Evolutionary conservation across 2,329 filamentous ascomycete species (phyloP).

Genomic region (Daldinia eschscholtzii): DNA sequence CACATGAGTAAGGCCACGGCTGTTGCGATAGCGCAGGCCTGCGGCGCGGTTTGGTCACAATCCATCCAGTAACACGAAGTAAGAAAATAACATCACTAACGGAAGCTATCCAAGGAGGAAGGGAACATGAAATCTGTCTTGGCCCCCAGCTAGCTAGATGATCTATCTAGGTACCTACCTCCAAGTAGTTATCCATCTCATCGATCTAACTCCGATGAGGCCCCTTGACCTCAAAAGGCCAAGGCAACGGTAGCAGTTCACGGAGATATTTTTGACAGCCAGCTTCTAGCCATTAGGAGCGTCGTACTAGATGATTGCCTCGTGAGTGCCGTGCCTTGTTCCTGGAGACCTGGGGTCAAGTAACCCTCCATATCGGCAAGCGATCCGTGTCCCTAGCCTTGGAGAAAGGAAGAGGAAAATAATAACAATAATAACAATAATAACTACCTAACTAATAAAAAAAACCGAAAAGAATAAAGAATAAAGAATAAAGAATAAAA

Average conservation of each 20-base stretch:
- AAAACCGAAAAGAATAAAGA: constrained; percentile 2
- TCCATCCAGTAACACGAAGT: constrained; percentile 6
- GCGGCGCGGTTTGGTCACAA: constrained; percentile 28
- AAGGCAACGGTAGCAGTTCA: constrained; percentile 36
- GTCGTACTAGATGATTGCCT: constrained; percentile 23
- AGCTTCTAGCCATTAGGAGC: neutral
- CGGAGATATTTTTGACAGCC: constrained; percentile 35
- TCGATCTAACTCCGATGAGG: constrained; percentile 26
- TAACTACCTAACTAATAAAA: no score
- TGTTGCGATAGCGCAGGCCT: constrained; percentile 31
- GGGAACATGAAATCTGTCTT: neutral
- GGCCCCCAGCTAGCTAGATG: constrained; percentile 15
- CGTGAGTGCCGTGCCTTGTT: constrained; percentile 34
- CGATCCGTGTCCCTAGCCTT: constrained; percentile 37
- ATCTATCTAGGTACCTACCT: constrained; percentile 9
- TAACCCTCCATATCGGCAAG: constrained; percentile 35
- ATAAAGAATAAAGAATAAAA: constrained; percentile 8
- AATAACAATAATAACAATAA: neutral
- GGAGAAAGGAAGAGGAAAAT: constrained; percentile 28
- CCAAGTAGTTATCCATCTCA: neutral
- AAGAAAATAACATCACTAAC: constrained; percentile 21
- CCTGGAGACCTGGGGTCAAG: constrained; percentile 34
- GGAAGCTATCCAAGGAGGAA: constrained; percentile 10
- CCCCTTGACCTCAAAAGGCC: constrained; percentile 26
- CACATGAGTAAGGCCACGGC: constrained; percentile 29